Conservation (phyloP, 2,329 filamentous ascomycete genomes). For the Clarireedia monteithiana region DNA sequence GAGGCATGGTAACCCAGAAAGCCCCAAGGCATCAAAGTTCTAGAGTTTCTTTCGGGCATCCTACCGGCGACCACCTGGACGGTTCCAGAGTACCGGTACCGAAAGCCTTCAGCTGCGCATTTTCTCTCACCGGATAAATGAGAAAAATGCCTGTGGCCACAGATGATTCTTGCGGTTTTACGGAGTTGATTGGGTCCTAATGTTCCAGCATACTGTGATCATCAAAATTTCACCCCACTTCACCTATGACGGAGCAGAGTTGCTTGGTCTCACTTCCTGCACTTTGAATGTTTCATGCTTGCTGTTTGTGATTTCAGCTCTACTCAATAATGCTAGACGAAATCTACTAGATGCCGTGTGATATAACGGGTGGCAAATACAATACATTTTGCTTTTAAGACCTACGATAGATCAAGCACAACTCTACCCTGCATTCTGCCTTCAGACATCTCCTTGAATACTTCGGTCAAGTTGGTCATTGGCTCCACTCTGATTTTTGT, state of each 20-base stretch:
- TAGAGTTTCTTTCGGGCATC: conserved; percentile 2
- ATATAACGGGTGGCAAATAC: conserved; percentile 4
- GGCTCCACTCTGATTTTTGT: conserved; percentile 37
- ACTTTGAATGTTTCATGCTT: not conserved
- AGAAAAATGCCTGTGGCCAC: not conserved
- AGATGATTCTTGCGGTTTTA: not conserved
- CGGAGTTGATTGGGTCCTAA: not conserved
- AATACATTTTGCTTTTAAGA: not conserved
- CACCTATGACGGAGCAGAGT: not conserved
- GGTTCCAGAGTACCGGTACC: conserved; percentile 6
- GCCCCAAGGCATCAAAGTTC: not conserved
- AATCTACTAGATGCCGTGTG: not conserved
- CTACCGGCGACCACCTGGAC: not conserved
- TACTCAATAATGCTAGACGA: not conserved
- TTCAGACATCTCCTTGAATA: conserved; percentile 38
- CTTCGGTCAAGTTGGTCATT: conserved; percentile 38
- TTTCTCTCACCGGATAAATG: not conserved
- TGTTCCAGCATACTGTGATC: not conserved
- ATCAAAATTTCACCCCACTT: not conserved
- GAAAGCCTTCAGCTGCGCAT: conserved; percentile 5
- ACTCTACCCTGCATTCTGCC: conserved; percentile 39
- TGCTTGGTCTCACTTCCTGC: not conserved
- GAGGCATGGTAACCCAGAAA: not conserved
- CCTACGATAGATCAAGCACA: conserved; percentile 35
- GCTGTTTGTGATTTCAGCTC: conserved; percentile 4